Percentiles rank a stretch among this genome's conserved stretches.
phyloP scores from a whole-genome alignment of 495 filamentous ascomycete species.

The Penicillium herquei region DNA sequence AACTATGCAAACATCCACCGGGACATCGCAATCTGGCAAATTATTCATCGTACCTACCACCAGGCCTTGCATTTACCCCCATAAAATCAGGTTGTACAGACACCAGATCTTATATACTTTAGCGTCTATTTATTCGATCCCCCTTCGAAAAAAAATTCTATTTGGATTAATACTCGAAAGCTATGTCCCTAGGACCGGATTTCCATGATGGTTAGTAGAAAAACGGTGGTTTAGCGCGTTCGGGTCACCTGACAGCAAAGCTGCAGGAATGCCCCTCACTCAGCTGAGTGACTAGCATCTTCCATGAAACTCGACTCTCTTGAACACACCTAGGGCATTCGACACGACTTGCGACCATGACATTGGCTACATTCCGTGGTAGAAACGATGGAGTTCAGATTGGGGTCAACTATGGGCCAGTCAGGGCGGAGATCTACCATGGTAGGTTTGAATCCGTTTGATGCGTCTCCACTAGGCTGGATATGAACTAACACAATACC shows the following conservation, averaged over 20 bases:
- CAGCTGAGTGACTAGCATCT: neutral
- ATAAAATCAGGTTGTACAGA: no score
- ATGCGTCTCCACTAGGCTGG: neutral
- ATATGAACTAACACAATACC: neutral
- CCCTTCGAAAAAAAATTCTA: no score
- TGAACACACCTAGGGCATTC: no score
- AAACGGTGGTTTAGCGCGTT: neutral
- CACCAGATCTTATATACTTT: no score
- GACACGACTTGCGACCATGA: constrained; percentile 1
- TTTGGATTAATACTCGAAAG: no score
- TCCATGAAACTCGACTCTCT: neutral
- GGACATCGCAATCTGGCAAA: no score
- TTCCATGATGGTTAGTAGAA: neutral
- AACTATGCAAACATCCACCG: no score
- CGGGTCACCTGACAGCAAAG: neutral
- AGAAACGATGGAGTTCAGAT: constrained; percentile 6
- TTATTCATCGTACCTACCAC: no score
- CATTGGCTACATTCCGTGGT: neutral
- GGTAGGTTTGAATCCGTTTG: constrained; percentile 9
- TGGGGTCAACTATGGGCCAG: neutral
- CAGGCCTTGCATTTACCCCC: no score
- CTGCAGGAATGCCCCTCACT: neutral
- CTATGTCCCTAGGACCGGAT: no score
- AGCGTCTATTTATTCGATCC: no score
- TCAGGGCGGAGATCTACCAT: neutral